phyloP scores from a whole-genome alignment of 2,329 filamentous ascomycete genomes.

The Neobulgaria alba region DNA sequence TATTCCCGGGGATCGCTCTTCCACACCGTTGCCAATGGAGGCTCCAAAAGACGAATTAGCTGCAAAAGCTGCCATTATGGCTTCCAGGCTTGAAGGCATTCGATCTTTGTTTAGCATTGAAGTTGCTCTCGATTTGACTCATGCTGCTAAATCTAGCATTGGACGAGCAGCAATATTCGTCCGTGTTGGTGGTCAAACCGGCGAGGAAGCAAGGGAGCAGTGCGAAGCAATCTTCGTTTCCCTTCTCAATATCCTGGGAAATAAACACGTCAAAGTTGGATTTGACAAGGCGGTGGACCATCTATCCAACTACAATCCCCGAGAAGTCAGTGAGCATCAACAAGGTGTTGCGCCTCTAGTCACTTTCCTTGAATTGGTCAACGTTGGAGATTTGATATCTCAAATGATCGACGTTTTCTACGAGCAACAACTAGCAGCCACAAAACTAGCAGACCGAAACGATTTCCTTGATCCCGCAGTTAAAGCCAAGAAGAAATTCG shows the following conservation, averaged over 20 bases:
- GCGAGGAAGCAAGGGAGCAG: slow-evolving; percentile 76
- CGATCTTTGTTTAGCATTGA: slow-evolving; percentile 94
- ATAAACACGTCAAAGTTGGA: slow-evolving; percentile 80
- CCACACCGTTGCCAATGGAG: slow-evolving; percentile 42
- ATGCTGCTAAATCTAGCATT: slow-evolving; percentile 78
- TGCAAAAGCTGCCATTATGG: slow-evolving; percentile 97
- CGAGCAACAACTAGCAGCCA: slow-evolving; percentile 80
- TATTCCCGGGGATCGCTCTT: slow-evolving; percentile 20
- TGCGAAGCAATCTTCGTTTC: slow-evolving; percentile 84
- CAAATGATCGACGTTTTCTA: slow-evolving; percentile 99
- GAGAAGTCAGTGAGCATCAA: slow-evolving; percentile 65
- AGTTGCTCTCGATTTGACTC: slow-evolving; percentile 81
- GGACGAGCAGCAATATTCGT: slow-evolving; percentile 82
- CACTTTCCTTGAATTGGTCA: slow-evolving; percentile 93
- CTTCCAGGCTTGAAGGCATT: slow-evolving; percentile 87
- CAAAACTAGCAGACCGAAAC: slow-evolving; percentile 79
- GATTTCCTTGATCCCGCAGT: slow-evolving; percentile 90
- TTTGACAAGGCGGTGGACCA: slow-evolving; percentile 91
- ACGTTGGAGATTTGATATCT: slow-evolving; percentile 93
- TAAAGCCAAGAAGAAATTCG: slow-evolving; percentile 95
- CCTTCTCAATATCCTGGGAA: slow-evolving; percentile 75
- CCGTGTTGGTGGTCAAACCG: slow-evolving; percentile 67
- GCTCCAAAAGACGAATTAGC: slow-evolving; percentile 85
- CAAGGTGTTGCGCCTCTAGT: slow-evolving; percentile 78
- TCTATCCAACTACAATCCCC: slow-evolving; percentile 82